Evolutionary conservation across 352 stramenopile genomes (phyloP), one percentile per base, ranked within the genome.

Genomic region (Phytophthora litchii): DNA sequence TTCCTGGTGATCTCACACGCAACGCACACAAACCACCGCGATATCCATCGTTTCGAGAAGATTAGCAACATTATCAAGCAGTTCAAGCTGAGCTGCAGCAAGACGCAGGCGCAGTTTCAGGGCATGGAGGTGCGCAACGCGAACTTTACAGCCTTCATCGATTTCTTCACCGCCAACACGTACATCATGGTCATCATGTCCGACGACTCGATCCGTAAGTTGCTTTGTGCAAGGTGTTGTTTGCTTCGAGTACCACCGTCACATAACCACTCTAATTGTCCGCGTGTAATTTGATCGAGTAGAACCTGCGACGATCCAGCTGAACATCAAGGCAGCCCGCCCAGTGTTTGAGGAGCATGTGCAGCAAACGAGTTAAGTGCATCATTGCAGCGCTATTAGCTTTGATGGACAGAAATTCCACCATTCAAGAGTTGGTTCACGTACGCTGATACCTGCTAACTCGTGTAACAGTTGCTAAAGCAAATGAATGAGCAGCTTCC

Each of bases 21-120:
- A 4, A 96, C 88, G 19, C 83, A 94, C 51, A 84, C 83, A 20
- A 87, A 80, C 21, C 93, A 99, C 62, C 94, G 96, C 67, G 96
- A 99, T 70, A 96, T 97, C 36, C 95, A 99, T 72, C 94, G 97
- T 16, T 99, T 99, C 72, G 97, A 99, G 83, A 99, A 99, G 69
- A 99, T 99, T 65, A 98, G 89, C 67, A 99, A 99, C 72, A 99
- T 99, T 78, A 98, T 99, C 76, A 99, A 99, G 80, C 97, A 99
- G 77, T 99, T 99, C 80, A 99, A 99, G 79, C 86, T 99, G 16
- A 97, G 84, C 72, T 99, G 97, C 77, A 97, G 89, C 67, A 99
- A 99, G 80, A 97, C 95, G 1, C 94, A 98, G 73, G 96, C 95
- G 21, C 91, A 99, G 72, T 99, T 99, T 67, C 93, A 99, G 71